Base-by-base conservation (phyloP, 257 asterid genomes). In the Cinchona pubescens region DNA sequence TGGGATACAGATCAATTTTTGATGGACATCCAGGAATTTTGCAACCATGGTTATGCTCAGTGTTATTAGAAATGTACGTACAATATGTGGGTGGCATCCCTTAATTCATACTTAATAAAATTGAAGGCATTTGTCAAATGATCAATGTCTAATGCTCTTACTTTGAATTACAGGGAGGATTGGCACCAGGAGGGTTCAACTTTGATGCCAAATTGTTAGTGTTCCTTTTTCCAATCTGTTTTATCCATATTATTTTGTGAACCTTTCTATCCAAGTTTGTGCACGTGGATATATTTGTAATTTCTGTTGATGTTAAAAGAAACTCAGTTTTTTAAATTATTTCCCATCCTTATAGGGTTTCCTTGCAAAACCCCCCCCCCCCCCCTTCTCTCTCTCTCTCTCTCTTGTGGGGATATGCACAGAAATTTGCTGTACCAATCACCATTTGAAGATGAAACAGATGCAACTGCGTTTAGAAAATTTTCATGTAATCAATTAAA, bases 1-100 rank as follows among this genome's bases (percentile, higher is more conserved):
- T 95, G 99, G 99, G 99, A 95, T 76, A 95, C 99, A 0, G 99
- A 95, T 85, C 99, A 95, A 81, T 95, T 95, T 84, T 73, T 91
- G 86, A 95, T 95, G 99, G 98, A 95, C 79, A 81, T 93, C 12
- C 85, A 88, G 55, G 99, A 95, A 89, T n/a, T n/a, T n/a, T n/a
- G 99, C 98, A 75, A 95, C 99, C 58, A 55, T 85, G 23, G 96
- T 90, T 42, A 95, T 95, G 99, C 91, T 87, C 72, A 83, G 89
- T 29, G 97, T 92, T 30, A 87, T 95, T 74, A 93, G 83, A 81
- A 95, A 95, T 73, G 99, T 94, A 81, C 0, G 89, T 72, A 21
- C 4, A 72, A 12, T 1, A 35, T 59, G 78, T 32, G 0, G 29
- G 76, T 32, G 0, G 29, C 11, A 34, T 40, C 67, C 43, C 27